phyloP scores from a whole-genome alignment of 139 green algal genomes.

The Ettlia oleoabundans region DNA sequence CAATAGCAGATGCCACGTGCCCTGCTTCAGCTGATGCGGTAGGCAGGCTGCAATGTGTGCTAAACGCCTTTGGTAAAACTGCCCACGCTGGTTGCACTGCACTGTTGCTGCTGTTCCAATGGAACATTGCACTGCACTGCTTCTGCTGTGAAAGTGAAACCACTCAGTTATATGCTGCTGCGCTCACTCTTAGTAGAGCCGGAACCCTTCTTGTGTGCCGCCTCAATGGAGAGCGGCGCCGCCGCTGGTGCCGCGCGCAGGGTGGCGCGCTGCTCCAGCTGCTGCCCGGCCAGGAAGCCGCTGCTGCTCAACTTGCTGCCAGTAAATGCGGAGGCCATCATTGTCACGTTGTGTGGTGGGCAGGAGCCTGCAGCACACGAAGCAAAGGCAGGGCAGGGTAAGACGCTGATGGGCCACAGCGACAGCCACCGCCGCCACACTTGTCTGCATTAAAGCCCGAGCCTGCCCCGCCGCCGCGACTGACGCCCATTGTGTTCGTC shows the following conservation, averaged over 20 bases:
- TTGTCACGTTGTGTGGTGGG: background rate
- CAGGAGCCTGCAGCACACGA: background rate
- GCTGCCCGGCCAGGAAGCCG: conserved; percentile 20
- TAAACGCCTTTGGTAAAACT: no score
- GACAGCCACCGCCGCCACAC: no score
- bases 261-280: conserved; percentile 1
- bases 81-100: no score
- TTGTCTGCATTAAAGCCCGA: no score
- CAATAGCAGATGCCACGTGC: no score
- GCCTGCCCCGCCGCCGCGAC: no score
- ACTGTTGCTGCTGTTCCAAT: no score
- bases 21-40: no score
- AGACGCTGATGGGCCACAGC: background rate
- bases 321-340: conserved; percentile 36
- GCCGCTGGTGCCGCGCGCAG: conserved; percentile 11
- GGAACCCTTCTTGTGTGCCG: conserved; percentile 88
- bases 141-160: no score
- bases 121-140: no score
- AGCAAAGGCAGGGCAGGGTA: background rate
- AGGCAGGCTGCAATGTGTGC: no score
- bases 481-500: no score
- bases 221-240: conserved; percentile 53
- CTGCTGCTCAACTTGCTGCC: conserved; percentile 20
- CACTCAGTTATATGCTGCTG: background rate
- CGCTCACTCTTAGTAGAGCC: conserved; percentile 91